phyloP scores from a whole-genome alignment of 495 filamentous ascomycete genomes.

The Pyrenopolyporus hunteri region DNA sequence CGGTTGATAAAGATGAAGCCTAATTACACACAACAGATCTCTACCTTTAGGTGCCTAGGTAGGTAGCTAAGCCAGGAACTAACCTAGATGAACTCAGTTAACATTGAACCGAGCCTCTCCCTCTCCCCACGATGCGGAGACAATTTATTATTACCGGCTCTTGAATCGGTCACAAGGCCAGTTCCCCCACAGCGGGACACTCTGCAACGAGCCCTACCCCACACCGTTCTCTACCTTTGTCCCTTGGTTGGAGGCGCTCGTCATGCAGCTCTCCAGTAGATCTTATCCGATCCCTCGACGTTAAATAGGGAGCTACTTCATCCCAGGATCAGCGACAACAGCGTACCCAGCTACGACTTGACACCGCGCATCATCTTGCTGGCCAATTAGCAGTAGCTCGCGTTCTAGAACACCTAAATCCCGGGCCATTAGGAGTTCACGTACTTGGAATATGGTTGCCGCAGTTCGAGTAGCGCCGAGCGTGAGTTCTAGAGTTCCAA shows the following conservation, averaged over 20 bases:
- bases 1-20: background rate
- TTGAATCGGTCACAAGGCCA: slow-evolving; percentile 2
- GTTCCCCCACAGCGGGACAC: slow-evolving; percentile 32
- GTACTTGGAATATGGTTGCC: slow-evolving; percentile 53
- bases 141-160: slow-evolving; percentile 19
- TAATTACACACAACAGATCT: background rate
- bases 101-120: background rate
- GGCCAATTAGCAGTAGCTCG: background rate
- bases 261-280: too few relatives aligned
- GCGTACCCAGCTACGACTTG: background rate
- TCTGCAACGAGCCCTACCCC: slow-evolving; percentile 30
- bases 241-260: too few relatives aligned
- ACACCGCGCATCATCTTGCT: background rate
- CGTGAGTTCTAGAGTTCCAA: slow-evolving; percentile 42
- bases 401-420: background rate
- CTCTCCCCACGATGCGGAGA: slow-evolving; percentile 11
- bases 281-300: too few relatives aligned
- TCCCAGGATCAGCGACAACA: too few relatives aligned
- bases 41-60: too few relatives aligned
- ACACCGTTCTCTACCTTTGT: slow-evolving; percentile 23
- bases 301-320: too few relatives aligned
- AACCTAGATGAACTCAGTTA: too few relatives aligned
- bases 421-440: too few relatives aligned
- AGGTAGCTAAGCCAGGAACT: too few relatives aligned
- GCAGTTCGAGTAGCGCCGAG: slow-evolving; percentile 64